Conservation (phyloP, 179 eudicot species). For the Dionaea muscipula region DNA sequence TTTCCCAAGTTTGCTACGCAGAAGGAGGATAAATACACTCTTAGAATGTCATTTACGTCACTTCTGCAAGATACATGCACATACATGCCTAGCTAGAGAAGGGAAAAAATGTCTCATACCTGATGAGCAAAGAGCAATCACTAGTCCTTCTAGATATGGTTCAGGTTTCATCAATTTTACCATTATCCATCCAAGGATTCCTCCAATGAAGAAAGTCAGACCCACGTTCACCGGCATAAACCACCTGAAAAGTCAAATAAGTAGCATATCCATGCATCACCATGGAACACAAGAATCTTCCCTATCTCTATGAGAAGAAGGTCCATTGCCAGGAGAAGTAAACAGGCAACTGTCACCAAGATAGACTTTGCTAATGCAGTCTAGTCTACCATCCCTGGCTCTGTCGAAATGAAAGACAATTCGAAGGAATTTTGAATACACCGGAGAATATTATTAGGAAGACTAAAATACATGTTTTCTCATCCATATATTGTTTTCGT, state of each 20-base stretch:
- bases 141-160: slow-evolving; percentile 55
- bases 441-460: too few relatives aligned
- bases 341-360: too few relatives aligned
- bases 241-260: slow-evolving; percentile 44
- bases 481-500: too few relatives aligned
- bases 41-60: not conserved
- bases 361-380: too few relatives aligned
- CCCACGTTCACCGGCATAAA: slow-evolving; percentile 82
- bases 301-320: too few relatives aligned
- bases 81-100: not conserved
- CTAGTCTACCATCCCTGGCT: too few relatives aligned
- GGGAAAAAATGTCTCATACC: slow-evolving; percentile 25
- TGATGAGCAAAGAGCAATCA: slow-evolving; percentile 62
- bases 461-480: too few relatives aligned
- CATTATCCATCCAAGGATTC: slow-evolving; percentile 70
- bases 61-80: not conserved
- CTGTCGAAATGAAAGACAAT: too few relatives aligned
- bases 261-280: not conserved
- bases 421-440: too few relatives aligned
- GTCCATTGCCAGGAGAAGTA: too few relatives aligned
- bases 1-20: slow-evolving; percentile 69
- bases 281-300: too few relatives aligned
- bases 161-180: slow-evolving; percentile 65
- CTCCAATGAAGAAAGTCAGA: slow-evolving; percentile 71
- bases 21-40: not conserved